Evolutionary conservation across 345 rosid genomes (phyloP).

Genomic region (Syzygium aqueum): DNA sequence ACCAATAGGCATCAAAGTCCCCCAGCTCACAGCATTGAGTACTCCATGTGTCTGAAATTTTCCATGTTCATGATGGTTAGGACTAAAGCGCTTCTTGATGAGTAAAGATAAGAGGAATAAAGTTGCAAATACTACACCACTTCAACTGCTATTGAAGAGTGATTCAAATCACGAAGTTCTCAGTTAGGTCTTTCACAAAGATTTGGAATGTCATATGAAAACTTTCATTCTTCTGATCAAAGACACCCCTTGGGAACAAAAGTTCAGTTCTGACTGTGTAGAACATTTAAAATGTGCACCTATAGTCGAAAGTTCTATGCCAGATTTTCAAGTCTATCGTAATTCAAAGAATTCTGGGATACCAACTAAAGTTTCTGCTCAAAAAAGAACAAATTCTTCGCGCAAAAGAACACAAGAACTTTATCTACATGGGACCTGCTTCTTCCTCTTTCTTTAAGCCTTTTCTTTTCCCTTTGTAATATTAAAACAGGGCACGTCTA

Average conservation of each 20-base stretch:
- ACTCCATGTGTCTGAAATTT: slow-evolving; percentile 68
- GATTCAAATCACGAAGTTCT: not conserved
- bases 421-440: not conserved
- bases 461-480: not conserved
- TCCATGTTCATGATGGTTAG: not conserved
- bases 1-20: slow-evolving; percentile 73
- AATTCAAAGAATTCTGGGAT: not conserved
- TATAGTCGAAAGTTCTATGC: not conserved
- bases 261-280: not conserved
- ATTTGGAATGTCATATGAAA: not conserved
- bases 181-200: not conserved
- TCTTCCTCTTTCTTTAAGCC: not conserved
- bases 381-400: not conserved
- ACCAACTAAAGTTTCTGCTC: not conserved
- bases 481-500: not conserved
- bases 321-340: not conserved
- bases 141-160: not conserved
- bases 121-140: not conserved
- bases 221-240: not conserved
- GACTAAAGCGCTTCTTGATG: not conserved
- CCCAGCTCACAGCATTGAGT: slow-evolving; percentile 81
- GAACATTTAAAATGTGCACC: not conserved
- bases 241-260: not conserved
- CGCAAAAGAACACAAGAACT: not conserved
- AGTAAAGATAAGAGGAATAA: not conserved